phyloP scores from a whole-genome alignment of 768 basidiomycete species.

The Pulveroboletus sp. region DNA sequence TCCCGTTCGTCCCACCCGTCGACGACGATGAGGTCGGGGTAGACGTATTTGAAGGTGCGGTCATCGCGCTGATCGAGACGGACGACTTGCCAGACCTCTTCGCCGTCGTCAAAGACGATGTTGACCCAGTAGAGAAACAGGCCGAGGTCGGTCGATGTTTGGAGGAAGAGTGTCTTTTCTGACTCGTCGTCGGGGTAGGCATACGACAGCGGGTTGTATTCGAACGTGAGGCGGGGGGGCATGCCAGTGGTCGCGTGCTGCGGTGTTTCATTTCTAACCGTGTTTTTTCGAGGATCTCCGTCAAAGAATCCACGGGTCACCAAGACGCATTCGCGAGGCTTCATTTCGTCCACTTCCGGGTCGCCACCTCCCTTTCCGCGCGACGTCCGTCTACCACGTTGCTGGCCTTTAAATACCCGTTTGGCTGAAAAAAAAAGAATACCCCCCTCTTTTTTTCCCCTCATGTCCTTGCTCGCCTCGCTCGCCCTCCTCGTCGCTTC shows the following conservation, averaged over 20 bases:
- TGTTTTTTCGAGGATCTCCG: too few species aligned
- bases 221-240: slow-evolving; percentile 14
- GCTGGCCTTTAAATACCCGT: not conserved
- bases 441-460: not conserved
- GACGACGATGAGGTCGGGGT: slow-evolving; percentile 28
- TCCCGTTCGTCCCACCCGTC: slow-evolving; percentile 10
- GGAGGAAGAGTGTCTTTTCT: slow-evolving; percentile 24
- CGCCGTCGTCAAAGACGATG: slow-evolving; percentile 18
- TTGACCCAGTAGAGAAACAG: slow-evolving; percentile 28
- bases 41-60: slow-evolving; percentile 20
- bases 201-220: slow-evolving; percentile 22
- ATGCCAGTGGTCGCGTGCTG: too few species aligned
- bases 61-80: slow-evolving; percentile 18
- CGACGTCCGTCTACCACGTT: slow-evolving; percentile 7
- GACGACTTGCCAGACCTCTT: slow-evolving; percentile 27
- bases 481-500: slow-evolving; percentile 20
- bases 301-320: too few species aligned
- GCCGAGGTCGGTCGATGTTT: slow-evolving; percentile 6
- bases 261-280: too few species aligned
- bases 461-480: slow-evolving; percentile 17
- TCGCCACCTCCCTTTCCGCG: not conserved
- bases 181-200: slow-evolving; percentile 24
- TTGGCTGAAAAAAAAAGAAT: too few species aligned
- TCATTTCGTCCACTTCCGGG: too few species aligned
- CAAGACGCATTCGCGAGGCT: too few species aligned